phyloP scores from a whole-genome alignment of 352 stramenopile genomes.

The Globisporangium spiculum region DNA sequence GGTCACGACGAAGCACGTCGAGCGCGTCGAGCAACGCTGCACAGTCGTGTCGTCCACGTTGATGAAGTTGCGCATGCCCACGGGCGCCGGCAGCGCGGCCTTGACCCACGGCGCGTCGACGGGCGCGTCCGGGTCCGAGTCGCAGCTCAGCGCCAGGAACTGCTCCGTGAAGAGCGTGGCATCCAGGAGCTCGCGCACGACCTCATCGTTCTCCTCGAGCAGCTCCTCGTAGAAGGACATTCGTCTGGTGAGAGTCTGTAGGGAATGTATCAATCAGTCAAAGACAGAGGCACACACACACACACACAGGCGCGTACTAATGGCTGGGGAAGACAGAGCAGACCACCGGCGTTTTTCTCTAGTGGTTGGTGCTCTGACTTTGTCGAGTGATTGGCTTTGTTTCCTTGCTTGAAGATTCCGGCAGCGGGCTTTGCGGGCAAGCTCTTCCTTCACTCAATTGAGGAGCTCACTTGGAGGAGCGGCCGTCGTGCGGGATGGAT shows the following conservation, averaged over 20 bases:
- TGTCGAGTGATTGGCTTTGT: background rate
- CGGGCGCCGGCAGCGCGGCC: slow-evolving; percentile 30
- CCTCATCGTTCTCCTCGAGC: slow-evolving; percentile 16
- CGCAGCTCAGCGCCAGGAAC: slow-evolving; percentile 13
- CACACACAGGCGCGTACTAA: background rate
- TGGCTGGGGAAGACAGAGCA: background rate
- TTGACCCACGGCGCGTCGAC: slow-evolving; percentile 34
- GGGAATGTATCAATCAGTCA: background rate
- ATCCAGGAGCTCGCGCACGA: slow-evolving; percentile 18
- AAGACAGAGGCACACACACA: background rate
- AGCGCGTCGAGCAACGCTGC: slow-evolving; percentile 44
- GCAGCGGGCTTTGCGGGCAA: background rate
- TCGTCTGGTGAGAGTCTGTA: background rate
- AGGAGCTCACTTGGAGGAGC: background rate
- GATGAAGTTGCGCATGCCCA: slow-evolving; percentile 46
- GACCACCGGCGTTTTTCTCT: background rate
- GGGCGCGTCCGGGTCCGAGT: slow-evolving; percentile 14
- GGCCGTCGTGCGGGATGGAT: background rate
- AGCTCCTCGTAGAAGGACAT: slow-evolving; percentile 19
- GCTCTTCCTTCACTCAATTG: background rate
- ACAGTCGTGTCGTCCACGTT: slow-evolving; percentile 40
- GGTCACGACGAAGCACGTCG: slow-evolving; percentile 53
- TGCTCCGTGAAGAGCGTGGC: slow-evolving; percentile 16
- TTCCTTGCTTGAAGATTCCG: background rate
- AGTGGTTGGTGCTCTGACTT: background rate